Evolutionary conservation across 805 yeast genomes (phyloP), one percentile per base, ranked within the genome.

Genomic region (Yamadazyma nakazawae): DNA sequence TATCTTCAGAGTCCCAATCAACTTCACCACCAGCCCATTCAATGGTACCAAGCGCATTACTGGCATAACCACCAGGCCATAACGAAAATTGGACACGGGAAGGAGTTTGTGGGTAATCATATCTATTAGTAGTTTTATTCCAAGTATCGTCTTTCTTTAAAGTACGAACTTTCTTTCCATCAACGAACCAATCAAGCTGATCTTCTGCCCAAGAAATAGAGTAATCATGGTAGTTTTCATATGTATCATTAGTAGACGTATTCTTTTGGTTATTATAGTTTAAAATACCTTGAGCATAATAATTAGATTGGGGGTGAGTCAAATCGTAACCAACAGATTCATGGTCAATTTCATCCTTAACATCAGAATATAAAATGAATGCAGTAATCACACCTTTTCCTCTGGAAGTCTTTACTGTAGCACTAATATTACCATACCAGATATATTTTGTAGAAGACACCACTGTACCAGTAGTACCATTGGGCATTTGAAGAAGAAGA

Each of bases 11-110:
- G 63, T 84, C 67, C 97, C 97, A 91, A 70, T 88, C 74, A 51
- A 91, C 81, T 25, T 53, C 72, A 68, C 97, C 97, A 68, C 96
- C 96, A 32, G 96, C 87, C 91, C 91, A 90, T 47, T 75, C 85
- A 51, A 79, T 73, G 12, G 90, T 84, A 72, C 91, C 91, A 24
- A 58, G 53, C 18, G 77, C 79, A 57, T 75, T 76, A 26, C 72
- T 57, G 9, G 76, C 52, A 51, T 67, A 74, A 64, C 90, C 91
- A 70, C 80, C 91, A 2, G 92, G 89, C 92, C 92, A 85, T 47
- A 85, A 61, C 3, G 91, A 85, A 43, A 84, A 64, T 61, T 85
- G 88, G 40, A 90, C 68, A 59, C 85, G 73, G 43, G 88, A 68
- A 10, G 92, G 92, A 1, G 92, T 85, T 64, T 84, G 88, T 21